Base-by-base conservation (phyloP, 1,139 yeast genomes). In the Blastobotrys indianensis region DNA sequence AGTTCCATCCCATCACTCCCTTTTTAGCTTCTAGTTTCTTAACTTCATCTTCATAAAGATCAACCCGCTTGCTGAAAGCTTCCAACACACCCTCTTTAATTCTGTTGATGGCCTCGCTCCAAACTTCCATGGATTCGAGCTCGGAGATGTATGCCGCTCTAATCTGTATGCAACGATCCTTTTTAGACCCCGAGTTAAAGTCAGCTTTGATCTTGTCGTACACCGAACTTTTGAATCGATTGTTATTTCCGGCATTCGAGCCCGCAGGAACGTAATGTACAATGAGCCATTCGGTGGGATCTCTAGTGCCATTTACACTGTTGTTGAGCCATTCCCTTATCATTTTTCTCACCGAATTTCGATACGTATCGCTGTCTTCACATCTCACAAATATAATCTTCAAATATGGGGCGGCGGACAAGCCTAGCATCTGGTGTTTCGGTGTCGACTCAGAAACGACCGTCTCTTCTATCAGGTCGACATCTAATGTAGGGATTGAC, bases 341-440 rank as follows among this genome's bases (percentile, higher is more conserved):
- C 56, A 87, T 70, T 1, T 94, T 94, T 41, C 98, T 74, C 0
- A 83, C 88, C 55, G 82, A 85, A 1, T 82, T 67, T 53, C 94
- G 73, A 63, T 92, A 92, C 1, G 77, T 77, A 13, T 90, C 97
- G 34, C 80, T 64, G 37, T 76, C 77, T 8, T 79, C 80, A 50
- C 82, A 76, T 49, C 76, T 75, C 6, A 92, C 74, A 50, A 90
- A 75, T 70, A 90, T 82, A 12, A 88, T 58, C 50, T 85, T 76
- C 35, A 84, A 67, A 54, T 82, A 80, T 0, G 82, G 80, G n/a
- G 73, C 68, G 9, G 68, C 65, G 8, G 67, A 63, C 13, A 70
- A 54, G 0, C 74, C 74, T 17, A 68, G 64, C 55, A 69, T 63
- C 50, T 70, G 74, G 48, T 69, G 75, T 54, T 57, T 60, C 41